Base-by-base conservation (phyloP, 2,329 filamentous ascomycete genomes). In the Emericellopsis cladophorae region DNA sequence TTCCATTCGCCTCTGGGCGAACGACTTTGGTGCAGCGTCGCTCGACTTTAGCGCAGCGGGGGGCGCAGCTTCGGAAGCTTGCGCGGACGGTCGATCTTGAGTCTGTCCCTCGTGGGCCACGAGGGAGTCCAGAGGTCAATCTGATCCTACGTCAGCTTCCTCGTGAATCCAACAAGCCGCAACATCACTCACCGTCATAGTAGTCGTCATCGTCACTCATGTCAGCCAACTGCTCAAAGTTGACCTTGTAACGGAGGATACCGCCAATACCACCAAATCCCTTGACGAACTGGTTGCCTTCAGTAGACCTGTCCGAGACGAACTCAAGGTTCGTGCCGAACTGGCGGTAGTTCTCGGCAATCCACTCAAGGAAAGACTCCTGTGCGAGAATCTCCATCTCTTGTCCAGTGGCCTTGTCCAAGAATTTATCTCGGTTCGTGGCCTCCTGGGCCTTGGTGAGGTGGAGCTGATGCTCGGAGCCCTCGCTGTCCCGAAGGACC, bases 271-370 rank as follows among this genome's bases (percentile, higher is more conserved):
- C 92, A 81, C 92, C 92, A 59, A 98, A 98, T 48, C 92, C 92
- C 72, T 95, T 96, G 57, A 98, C 92, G 67, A 98, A 98, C 72
- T 98, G 92, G 68, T 98, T 98, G 60, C 92, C 92, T 68, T 98
- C 92, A 46, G 86, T 94, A 45, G 90, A 96, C 50, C 88, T 83
- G 62, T 98, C 93, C 38, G 92, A 95, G 49, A 98, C 92, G 53
- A 98, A 98, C 64, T 98, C 92, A 35, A 98, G 78, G 26, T 80
- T 83, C 40, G 92, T 89, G 67, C 92, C 92, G 57, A 95, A 98
- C 60, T 96, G 87, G 65, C 92, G 93, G 74, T 96, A 96, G 62
- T 92, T 86, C 64, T 98, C 92, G 8, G 92, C 92, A 48, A 98
- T 87, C 92, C 92, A 98, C 64, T 98, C 92, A n/a, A 98, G 76